phyloP scores from a whole-genome alignment of 805 yeast genomes.

The Sugiyamaella valdiviana region DNA sequence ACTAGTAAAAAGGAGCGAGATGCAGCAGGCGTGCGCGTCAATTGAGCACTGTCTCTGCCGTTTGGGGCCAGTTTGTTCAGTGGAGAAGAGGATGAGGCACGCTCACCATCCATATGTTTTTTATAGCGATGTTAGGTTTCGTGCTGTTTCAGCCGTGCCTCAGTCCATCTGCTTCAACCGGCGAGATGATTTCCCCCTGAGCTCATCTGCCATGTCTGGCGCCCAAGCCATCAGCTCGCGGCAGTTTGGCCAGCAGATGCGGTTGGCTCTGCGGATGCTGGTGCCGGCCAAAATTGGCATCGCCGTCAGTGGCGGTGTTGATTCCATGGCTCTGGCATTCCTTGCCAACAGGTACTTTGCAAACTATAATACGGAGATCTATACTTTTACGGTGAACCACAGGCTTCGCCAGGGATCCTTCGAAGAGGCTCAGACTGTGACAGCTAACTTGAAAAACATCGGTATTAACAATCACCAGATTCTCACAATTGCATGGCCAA shows the following conservation, averaged over 20 bases:
- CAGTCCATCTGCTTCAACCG: too few species aligned
- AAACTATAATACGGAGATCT: slow-evolving; percentile 27
- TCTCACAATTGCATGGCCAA: slow-evolving; percentile 25
- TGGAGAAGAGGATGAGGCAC: not conserved
- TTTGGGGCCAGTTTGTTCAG: not conserved
- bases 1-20: too few species aligned
- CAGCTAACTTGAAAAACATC: slow-evolving; percentile 19
- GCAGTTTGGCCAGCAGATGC: slow-evolving; percentile 4
- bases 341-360: slow-evolving; percentile 38
- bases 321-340: slow-evolving; percentile 63
- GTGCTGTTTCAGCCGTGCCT: too few species aligned
- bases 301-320: slow-evolving; percentile 78
- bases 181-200: not conserved
- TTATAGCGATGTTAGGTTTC: not conserved
- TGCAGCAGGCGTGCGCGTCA: not conserved
- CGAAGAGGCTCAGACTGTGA: slow-evolving; percentile 44
- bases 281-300: slow-evolving; percentile 35
- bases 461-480: slow-evolving; percentile 32
- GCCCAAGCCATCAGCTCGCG: slow-evolving; percentile 1
- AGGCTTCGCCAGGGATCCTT: slow-evolving; percentile 43
- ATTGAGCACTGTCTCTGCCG: not conserved
- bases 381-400: slow-evolving; percentile 66
- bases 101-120: not conserved
- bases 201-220: not conserved
- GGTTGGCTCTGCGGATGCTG: slow-evolving; percentile 1